These are phyloP conservation scores for Microcyclospora tardicrescens DNA, from an alignment of 2,329 filamentous ascomycete genomes.

Conservation along the genomic window DNA sequence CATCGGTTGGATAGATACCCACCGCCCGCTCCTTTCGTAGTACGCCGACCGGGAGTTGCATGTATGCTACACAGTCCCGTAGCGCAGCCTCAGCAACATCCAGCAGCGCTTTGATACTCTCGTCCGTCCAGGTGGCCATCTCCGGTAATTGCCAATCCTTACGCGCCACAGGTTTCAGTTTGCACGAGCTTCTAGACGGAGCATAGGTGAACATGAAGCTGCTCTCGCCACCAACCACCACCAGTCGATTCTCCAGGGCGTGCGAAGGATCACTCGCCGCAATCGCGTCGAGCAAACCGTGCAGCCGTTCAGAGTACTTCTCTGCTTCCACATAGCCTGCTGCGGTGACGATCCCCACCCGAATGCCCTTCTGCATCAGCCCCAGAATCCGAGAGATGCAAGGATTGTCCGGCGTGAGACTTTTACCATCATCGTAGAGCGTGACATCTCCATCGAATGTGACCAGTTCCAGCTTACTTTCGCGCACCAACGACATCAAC, in stretches of 20 bases:
- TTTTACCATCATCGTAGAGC: slow-evolving; percentile 71
- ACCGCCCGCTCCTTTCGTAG: slow-evolving; percentile 70
- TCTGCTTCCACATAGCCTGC: slow-evolving; percentile 84
- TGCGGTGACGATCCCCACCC: slow-evolving; percentile 90
- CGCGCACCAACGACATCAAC: slow-evolving; percentile 72
- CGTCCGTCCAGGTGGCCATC: slow-evolving; percentile 64
- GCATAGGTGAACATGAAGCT: slow-evolving; percentile 87
- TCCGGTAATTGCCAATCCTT: slow-evolving; percentile 62
- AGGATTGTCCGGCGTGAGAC: slow-evolving; percentile 60
- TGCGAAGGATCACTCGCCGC: slow-evolving; percentile 49
- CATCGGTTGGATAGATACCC: slow-evolving; percentile 32
- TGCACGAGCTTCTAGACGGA: slow-evolving; percentile 44
- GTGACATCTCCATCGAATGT: slow-evolving; percentile 98
- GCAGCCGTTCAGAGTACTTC: slow-evolving; percentile 74
- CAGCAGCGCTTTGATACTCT: slow-evolving; percentile 66
- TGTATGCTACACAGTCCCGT: slow-evolving; percentile 63
- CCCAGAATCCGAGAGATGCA: slow-evolving; percentile 57
- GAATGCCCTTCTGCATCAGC: slow-evolving; percentile 64
- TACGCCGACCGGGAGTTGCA: slow-evolving; percentile 66
- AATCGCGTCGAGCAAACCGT: slow-evolving; percentile 75
- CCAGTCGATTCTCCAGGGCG: slow-evolving; percentile 60
- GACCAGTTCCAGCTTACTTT: slow-evolving; percentile 63
- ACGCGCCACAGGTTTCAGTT: slow-evolving; percentile 53
- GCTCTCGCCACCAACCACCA: slow-evolving; percentile 90
- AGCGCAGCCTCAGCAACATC: slow-evolving; percentile 80